These are phyloP conservation scores for Larix kaempferi DNA, from an alignment of 75 land plant genomes.

Conservation along the genomic window DNA sequence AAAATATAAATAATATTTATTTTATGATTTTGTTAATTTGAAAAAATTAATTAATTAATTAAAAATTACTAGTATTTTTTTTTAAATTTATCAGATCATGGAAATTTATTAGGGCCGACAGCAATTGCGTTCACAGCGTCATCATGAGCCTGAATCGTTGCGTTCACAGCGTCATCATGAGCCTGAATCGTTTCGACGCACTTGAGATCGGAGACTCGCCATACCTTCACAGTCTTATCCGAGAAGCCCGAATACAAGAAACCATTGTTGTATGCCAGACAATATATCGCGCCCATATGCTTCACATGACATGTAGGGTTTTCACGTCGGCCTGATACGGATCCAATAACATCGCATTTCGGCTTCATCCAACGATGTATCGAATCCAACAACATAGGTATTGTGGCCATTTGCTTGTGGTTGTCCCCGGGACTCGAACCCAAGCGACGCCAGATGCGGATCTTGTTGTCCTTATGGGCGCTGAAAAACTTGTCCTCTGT, in stretches of 20 bases:
- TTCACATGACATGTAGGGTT: conserved; percentile 5
- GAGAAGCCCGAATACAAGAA: conserved; percentile 54
- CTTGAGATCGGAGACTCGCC: conserved; percentile 37
- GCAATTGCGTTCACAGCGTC: too few relatives aligned
- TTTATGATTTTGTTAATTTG: too few relatives aligned
- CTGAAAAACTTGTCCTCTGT: conserved; percentile 19
- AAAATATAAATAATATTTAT: too few relatives aligned
- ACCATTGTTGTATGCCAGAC: conserved; percentile 23
- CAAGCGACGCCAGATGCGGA: conserved; percentile 52
- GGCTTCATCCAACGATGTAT: conserved; percentile 17
- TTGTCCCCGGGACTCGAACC: background rate
- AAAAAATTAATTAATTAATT: too few relatives aligned
- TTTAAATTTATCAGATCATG: too few relatives aligned
- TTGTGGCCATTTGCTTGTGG: too few relatives aligned
- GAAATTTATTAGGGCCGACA: too few relatives aligned
- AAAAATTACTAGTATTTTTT: too few relatives aligned
- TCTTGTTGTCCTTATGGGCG: conserved; percentile 74
- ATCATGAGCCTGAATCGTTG: too few relatives aligned
- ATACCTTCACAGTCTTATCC: conserved; percentile 58
- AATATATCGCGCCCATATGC: conserved; percentile 27
- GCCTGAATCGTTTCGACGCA: conserved; percentile 47
- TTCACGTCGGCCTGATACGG: too few relatives aligned
- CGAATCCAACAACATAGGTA: conserved; percentile 50
- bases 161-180: conserved; percentile 47
- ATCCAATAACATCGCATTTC: too few relatives aligned